phyloP scores from a whole-genome alignment of 345 rosid genomes.

The Moricandia moricandioides region DNA sequence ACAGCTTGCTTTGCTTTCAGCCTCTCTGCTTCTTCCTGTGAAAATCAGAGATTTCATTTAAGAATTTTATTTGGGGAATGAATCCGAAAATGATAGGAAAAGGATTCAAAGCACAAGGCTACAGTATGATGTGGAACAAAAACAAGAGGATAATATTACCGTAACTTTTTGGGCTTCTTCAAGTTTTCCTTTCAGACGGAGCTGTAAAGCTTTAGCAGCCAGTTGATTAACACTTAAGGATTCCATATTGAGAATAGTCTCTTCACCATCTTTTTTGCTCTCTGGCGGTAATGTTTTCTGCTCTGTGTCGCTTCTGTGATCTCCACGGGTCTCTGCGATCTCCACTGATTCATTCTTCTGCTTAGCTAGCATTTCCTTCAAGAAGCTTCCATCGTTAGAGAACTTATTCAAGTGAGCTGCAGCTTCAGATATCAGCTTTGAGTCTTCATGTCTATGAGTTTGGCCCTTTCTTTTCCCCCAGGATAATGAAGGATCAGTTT shows the following conservation, averaged over 20 bases:
- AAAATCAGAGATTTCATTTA: conserved; percentile 8
- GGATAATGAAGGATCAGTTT: conserved; percentile 56
- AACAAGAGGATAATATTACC: conserved; percentile 41
- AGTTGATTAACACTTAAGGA: conserved; percentile 66
- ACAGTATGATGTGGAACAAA: no score
- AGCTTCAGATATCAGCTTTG: conserved; percentile 52
- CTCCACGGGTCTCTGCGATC: conserved; percentile 31
- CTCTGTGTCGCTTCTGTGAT: conserved; percentile 32
- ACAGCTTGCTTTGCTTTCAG: conserved; percentile 50
- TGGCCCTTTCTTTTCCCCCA: conserved; percentile 69
- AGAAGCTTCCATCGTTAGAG: conserved; percentile 71
- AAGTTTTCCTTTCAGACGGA: conserved; percentile 82
- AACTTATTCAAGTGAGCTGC: conserved; percentile 67
- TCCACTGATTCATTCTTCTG: conserved; percentile 36
- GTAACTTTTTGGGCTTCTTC: conserved; percentile 79
- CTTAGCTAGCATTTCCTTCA: conserved; percentile 49
- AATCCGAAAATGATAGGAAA: background rate
- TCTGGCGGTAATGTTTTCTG: conserved; percentile 22
- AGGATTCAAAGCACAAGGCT: background rate
- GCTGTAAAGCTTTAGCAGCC: conserved; percentile 89
- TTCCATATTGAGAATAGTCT: conserved; percentile 32
- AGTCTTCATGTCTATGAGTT: conserved; percentile 46
- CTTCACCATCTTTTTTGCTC: conserved; percentile 33
- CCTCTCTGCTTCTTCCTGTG: conserved; percentile 67
- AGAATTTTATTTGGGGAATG: background rate